Conservation (phyloP, 1,139 yeast species). For the Saccharomyces hybrid region DNA sequence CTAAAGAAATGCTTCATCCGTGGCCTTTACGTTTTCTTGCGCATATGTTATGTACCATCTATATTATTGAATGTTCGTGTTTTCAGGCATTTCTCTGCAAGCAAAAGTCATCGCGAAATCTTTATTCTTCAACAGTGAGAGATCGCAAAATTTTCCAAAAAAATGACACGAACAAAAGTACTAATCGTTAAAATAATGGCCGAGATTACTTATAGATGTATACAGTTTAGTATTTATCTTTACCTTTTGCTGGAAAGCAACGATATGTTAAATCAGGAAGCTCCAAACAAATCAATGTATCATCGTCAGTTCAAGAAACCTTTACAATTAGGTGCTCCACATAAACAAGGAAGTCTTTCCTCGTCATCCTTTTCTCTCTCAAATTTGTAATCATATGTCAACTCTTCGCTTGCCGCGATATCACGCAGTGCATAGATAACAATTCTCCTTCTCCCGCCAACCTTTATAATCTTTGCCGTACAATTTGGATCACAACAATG, state of each 20-base stretch:
- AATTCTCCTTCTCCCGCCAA: conserved; percentile 87
- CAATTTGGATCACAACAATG: conserved; percentile 98
- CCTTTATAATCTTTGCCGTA: conserved; percentile 92
- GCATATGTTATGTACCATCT: background rate
- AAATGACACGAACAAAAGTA: background rate
- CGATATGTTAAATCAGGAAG: background rate
- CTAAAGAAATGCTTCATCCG: background rate
- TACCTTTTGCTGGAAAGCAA: background rate
- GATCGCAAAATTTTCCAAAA: background rate
- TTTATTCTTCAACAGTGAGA: background rate
- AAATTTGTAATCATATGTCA: conserved; percentile 92
- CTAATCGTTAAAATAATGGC: background rate
- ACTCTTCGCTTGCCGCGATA: conserved; percentile 81
- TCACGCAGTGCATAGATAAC: conserved; percentile 90
- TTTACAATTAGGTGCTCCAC: conserved; percentile 93
- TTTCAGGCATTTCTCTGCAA: background rate
- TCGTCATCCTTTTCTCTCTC: conserved; percentile 87
- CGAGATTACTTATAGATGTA: background rate
- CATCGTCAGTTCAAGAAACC: conserved; percentile 65
- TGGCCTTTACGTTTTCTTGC: background rate
- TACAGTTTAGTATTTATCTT: background rate
- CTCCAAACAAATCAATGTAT: background rate
- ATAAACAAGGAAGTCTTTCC: conserved; percentile 82
- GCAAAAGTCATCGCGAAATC: background rate
- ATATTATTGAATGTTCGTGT: background rate